These are phyloP conservation scores for Talaromyces pinophilus DNA, from an alignment of 2,329 filamentous ascomycete species.

Conservation along the genomic window DNA sequence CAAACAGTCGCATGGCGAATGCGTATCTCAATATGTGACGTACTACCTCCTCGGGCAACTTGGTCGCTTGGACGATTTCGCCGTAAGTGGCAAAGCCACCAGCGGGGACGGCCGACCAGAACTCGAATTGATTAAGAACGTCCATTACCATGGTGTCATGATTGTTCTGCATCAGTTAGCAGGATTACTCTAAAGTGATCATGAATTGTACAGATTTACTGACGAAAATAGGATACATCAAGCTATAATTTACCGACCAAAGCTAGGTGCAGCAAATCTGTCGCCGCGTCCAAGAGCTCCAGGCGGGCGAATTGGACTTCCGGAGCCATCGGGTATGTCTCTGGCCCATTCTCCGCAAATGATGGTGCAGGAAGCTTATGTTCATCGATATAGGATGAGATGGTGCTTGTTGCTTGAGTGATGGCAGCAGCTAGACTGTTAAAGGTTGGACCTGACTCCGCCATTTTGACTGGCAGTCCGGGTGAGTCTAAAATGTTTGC, in stretches of 20 bases:
- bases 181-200: not conserved
- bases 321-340: not conserved
- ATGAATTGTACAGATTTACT: not conserved
- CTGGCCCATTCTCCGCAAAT: not conserved
- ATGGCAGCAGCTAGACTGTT: conserved; percentile 4
- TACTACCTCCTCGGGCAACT: not conserved
- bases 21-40: conserved; percentile 8
- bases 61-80: not conserved
- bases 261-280: conserved; percentile 13
- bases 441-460: not conserved
- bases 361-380: conserved; percentile 4
- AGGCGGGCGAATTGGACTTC: conserved; percentile 2
- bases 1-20: conserved; percentile 9
- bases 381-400: not conserved
- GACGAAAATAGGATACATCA: not conserved
- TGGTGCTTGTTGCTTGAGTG: conserved; percentile 7
- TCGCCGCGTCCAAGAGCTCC: not conserved
- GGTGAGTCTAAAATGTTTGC: not conserved
- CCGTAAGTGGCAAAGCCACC: conserved; percentile 2
- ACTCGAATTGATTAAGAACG: conserved; percentile 12
- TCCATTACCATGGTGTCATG: conserved; percentile 9
- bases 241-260: not conserved
- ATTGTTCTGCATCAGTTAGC: not conserved
- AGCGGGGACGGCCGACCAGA: conserved; percentile 1
- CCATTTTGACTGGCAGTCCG: not conserved